These are phyloP conservation scores for Biancaea sappan DNA, from an alignment of 306 rosid species.

Conservation along the genomic window DNA sequence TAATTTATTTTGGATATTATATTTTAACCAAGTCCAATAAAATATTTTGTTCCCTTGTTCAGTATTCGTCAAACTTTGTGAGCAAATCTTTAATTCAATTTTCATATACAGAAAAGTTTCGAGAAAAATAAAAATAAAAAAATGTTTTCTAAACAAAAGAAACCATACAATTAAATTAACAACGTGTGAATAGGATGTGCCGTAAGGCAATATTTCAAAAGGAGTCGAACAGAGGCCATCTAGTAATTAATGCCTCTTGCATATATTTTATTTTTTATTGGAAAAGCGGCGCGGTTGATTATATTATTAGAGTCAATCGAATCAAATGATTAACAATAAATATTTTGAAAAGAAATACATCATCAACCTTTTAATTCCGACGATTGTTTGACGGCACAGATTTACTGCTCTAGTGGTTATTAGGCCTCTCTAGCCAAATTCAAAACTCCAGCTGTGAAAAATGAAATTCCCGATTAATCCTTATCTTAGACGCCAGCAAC, in stretches of 20 bases:
- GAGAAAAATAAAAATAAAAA: too few relatives aligned
- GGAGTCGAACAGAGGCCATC: background rate
- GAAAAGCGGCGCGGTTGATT: too few relatives aligned
- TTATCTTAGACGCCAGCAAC: slow-evolving; percentile 1
- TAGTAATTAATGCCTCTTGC: background rate
- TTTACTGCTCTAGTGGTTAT: too few relatives aligned
- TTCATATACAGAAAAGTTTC: too few relatives aligned
- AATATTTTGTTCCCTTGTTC: background rate
- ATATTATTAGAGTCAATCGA: too few relatives aligned
- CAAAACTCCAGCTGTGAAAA: slow-evolving; percentile 39
- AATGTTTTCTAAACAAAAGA: too few relatives aligned
- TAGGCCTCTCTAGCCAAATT: too few relatives aligned
- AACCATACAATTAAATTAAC: background rate
- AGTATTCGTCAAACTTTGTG: background rate
- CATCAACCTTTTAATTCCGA: too few relatives aligned
- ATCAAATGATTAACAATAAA: too few relatives aligned
- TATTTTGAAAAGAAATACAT: too few relatives aligned
- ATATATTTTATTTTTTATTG: too few relatives aligned
- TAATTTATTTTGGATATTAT: background rate
- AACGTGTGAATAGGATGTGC: background rate
- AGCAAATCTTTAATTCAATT: background rate
- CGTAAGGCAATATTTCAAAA: background rate
- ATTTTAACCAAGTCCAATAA: slow-evolving; percentile 10
- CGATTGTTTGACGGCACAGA: too few relatives aligned
- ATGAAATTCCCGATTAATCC: background rate